Evolutionary conservation across 306 rosid species (phyloP).

Genomic region (Dalbergia cultrata): DNA sequence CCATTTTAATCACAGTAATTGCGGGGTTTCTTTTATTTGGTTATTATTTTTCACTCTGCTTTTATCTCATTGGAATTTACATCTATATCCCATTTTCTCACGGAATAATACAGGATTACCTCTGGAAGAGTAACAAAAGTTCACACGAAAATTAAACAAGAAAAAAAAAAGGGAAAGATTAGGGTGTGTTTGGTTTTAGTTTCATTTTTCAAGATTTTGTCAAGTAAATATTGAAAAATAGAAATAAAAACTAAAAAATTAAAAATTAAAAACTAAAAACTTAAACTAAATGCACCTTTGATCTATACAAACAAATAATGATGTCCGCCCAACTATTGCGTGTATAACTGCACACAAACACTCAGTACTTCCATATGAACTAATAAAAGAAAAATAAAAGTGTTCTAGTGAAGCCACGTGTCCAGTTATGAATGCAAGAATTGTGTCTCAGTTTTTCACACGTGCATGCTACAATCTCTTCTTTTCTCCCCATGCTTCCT

Average conservation of each 20-base stretch:
- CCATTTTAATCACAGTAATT: neutral
- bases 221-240: too few species aligned
- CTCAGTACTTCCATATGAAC: slow-evolving; percentile 9
- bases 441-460: slow-evolving; percentile 23
- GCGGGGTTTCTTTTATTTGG: neutral
- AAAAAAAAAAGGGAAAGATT: neutral
- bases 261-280: too few species aligned
- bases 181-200: too few species aligned
- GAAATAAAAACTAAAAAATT: too few species aligned
- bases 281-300: too few species aligned
- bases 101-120: neutral
- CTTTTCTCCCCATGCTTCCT: slow-evolving; percentile 78
- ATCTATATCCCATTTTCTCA: neutral
- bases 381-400: neutral
- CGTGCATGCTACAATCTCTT: slow-evolving; percentile 66
- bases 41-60: neutral
- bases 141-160: neutral
- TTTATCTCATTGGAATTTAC: neutral
- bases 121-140: neutral
- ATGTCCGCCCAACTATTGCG: slow-evolving; percentile 39
- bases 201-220: too few species aligned
- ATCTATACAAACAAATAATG: neutral
- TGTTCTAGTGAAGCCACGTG: neutral
- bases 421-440: slow-evolving; percentile 45
- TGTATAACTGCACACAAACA: slow-evolving; percentile 38